These are phyloP conservation scores for Desmodesmus armatus DNA, from an alignment of 139 green algal species.

Conservation along the genomic window DNA sequence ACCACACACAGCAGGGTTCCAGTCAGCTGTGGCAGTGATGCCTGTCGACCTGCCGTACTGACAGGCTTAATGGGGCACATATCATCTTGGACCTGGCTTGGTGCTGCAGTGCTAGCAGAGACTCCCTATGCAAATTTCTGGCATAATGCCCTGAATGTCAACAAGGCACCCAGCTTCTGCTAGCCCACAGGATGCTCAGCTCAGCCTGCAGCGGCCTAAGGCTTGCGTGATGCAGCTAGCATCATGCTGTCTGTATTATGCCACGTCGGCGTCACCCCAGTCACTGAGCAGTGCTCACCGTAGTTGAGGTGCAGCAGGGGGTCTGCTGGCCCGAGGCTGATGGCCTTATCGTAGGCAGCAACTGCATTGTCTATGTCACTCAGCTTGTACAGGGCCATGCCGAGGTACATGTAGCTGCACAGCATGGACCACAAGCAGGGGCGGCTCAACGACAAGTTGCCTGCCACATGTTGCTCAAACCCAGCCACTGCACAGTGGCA, in stretches of 20 bases:
- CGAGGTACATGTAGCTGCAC: constrained; percentile 78
- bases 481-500: too few relatives aligned
- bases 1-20: neutral
- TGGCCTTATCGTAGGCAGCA: constrained; percentile 77
- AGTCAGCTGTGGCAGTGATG: neutral
- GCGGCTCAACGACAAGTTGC: neutral
- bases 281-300: constrained; percentile 47
- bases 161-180: neutral
- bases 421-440: too few relatives aligned
- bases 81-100: too few relatives aligned
- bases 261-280: neutral
- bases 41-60: neutral
- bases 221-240: neutral
- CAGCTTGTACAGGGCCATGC: constrained; percentile 60
- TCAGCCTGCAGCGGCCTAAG: neutral
- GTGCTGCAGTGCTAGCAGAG: too few relatives aligned
- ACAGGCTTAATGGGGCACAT: neutral
- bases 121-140: neutral
- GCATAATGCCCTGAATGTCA: neutral
- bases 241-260: neutral
- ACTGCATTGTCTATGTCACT: constrained; percentile 83
- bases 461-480: too few relatives aligned
- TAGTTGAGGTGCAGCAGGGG: constrained; percentile 85
- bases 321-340: constrained; percentile 69
- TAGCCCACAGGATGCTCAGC: neutral